Base-by-base conservation (phyloP, 805 yeast species). In the Yamadazyma sp. region DNA sequence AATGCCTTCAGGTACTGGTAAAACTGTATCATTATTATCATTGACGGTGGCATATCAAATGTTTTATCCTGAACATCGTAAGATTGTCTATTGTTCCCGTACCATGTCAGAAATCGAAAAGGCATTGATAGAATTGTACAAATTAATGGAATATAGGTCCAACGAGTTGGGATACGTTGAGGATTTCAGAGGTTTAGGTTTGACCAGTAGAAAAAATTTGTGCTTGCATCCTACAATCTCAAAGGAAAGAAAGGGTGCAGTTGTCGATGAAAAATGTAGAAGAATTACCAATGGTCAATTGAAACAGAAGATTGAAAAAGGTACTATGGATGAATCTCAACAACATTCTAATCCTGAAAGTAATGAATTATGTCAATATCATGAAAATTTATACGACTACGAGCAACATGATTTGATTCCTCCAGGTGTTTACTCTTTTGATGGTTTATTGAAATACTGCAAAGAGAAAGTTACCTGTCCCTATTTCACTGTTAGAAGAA, bases 1-100 rank as follows among this genome's bases (percentile, higher is more conserved):
- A 65, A 93, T 93, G 99, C 99, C 99, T 48, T 93, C 99, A 5
- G 99, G 99, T 4, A 93, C 99, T 3, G 99, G 99, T 27, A 93
- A 93, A 58, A 93, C 99, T 24, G 85, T 93, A 3, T 88, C 98
- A 0, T 70, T 93, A 55, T 68, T 93, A 20, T 87, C 98, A 0
- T 63, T 93, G 29, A 87, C 98, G 0, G 87, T 93, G 30, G 96
- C 98, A 10, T 93, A 93, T 60, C 99, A 93, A 58, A 80, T 86
- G 86, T 77, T 76, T 69, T 89, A 91, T 56, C 95, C 96, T 7
- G 97, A 91, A 52, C 96, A 87, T 53, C 66, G 96, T 12, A 93
- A 91, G 69, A 80, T 93, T 47, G 86, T 93, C 5, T 93, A 93
- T 62, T 93, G 99, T 60, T 93, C 98, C 4, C 98, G 99, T 73